Percentiles rank a stretch among this genome's conserved stretches.
Conservation (phyloP, 106 monocot genomes). For the Phalaenopsis aphrodite region DNA sequence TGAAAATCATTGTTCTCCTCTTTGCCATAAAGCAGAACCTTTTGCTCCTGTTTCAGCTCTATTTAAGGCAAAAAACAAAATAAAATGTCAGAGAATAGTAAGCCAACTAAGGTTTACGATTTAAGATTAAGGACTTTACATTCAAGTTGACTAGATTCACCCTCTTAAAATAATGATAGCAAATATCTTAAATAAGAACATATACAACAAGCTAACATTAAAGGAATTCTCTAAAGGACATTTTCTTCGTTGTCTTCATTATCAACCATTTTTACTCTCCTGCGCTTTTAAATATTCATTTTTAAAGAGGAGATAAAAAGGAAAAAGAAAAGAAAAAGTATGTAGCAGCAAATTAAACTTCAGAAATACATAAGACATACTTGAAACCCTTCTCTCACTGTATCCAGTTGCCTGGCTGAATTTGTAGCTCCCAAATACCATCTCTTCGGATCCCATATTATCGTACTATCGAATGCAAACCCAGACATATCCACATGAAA, state of each 20-base stretch:
- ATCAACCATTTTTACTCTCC: not conserved
- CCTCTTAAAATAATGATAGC: not conserved
- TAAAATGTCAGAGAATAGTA: too few relatives aligned
- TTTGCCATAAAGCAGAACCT: not conserved
- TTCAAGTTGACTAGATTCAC: not conserved
- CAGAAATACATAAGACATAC: constrained; percentile 25
- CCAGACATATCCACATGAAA: constrained; percentile 98
- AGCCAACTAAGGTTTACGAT: too few relatives aligned
- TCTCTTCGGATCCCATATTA: constrained; percentile 74
- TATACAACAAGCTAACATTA: not conserved
- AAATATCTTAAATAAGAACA: not conserved
- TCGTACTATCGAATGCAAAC: constrained; percentile 94
- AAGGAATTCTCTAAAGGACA: not conserved
- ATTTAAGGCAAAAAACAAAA: not conserved
- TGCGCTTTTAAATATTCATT: not conserved
- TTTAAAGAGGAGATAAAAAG: not conserved
- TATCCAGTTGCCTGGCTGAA: constrained; percentile 65
- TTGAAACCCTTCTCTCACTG: constrained; percentile 77
- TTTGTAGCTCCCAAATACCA: constrained; percentile 36
- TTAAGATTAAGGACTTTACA: too few relatives aligned
- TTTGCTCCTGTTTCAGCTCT: not conserved
- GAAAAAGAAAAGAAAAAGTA: not conserved
- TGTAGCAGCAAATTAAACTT: not conserved
- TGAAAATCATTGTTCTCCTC: not conserved
- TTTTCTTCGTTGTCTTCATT: not conserved